Base-by-base conservation (phyloP, 1,284 basidiomycete species). In the Neolentinus lepideus region DNA sequence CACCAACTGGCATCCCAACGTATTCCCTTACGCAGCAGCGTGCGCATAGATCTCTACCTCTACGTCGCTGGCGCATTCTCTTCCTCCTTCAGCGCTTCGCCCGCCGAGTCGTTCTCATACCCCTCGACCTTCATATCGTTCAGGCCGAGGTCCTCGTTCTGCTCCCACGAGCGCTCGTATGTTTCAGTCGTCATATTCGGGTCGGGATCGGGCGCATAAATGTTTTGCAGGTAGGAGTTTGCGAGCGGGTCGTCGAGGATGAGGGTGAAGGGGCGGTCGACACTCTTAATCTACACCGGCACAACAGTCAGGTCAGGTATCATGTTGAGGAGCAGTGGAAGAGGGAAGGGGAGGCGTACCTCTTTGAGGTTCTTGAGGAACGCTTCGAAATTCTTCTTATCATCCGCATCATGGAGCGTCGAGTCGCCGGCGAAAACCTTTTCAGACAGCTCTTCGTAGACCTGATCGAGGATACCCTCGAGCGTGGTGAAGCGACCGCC, bases 401-500 rank as follows among this genome's bases (percentile, higher is more conserved):
- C 81, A 27, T 78, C 75, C 19, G 67, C 62, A 35, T 70, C 71
- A 16, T 43, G 38, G 16, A 43, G 16, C 1, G 59, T 64, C 63
- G 88, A 82, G 65, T 94, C 92, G n/a, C 90, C 90, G 1, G 77
- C 80, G 65, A 96, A 87, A n/a, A 91, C 86, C 65, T 97, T 98
- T 61, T 91, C 87, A 22, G 88, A 88, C 9, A 99, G 81, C 69
- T 99, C 96, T 62, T 97, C 95, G 73, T 96, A 95, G 16, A 99
- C 84, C 68, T 98, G 97, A 60, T 92, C 84, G 47, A 99, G 76
- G 57, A 99, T 86, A 33, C 97, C 97, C 71, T 99, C 97, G 24
- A 98, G 77, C 1, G 97, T 99, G 0, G 97, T 99, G 75, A 99
- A 99, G 10, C 97, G 83, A n/a, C 96, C 97, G 21, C 97, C 97